Evolutionary conservation across 2,329 filamentous ascomycete species (phyloP), one percentile per base, ranked within the genome.

Genomic region (Orbilia ellipsospora): DNA sequence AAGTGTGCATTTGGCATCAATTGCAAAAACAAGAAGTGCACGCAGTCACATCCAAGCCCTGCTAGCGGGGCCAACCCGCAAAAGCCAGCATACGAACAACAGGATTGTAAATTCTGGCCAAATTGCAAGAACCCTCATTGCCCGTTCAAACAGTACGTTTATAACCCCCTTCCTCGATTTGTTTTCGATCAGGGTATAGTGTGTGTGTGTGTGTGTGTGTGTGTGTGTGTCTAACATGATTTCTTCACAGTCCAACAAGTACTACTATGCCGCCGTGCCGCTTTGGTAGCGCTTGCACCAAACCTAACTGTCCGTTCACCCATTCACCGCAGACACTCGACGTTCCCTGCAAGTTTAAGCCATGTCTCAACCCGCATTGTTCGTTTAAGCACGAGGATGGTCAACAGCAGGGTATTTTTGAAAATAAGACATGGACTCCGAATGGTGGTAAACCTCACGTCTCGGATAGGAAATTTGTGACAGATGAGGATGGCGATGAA

Each of bases 1-100:
- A 78, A 78, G 16, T 99, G 95, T 84, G 87, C 87, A 16, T 98
- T 92, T 80, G 94, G 93, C 18, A 93, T 89, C 1, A 93, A 93
- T 7, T 99, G 95, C 88, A 96, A 95, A 84, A 99, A 98, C 85
- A 87, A 89, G 80, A 98, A 98, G 84, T 99, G 95, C 81, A 92
- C 91, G 7, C 94, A 88, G 31, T 92, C 93, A 73, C 95, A 99
- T 82, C 95, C 95, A 1, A 97, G 94, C 5, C 95, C 95, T 0
- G 93, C 94, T 10, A 59, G 63, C 44, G 48, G 54, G 13, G 65
- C 50, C 16, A 57, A 52, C 20, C 88, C 44, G 44, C 88, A 91
- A 79, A 92, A 89, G 81, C 84, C 88, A 61, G 89, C 90, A 26
- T 92, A 94, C 81, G 91, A 96, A 83, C 91, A 95, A 82, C 89